Percentiles rank a stretch among this genome's conserved stretches.
Evolutionary conservation across 129 eudicot species (phyloP).

Genomic region (Flaveria ramosissima): DNA sequence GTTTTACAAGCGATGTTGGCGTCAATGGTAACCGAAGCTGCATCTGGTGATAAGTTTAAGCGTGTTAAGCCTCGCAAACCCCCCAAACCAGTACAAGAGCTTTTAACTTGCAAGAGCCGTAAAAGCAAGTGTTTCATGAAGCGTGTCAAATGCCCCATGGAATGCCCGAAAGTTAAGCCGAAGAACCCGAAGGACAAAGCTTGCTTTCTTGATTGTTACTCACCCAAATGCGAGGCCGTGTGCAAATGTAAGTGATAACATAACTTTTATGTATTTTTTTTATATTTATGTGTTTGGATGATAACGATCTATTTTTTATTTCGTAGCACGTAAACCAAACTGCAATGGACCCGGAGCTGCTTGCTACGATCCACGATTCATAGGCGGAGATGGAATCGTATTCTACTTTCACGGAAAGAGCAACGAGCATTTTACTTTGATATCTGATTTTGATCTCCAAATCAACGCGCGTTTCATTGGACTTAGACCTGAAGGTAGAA

Average conservation of each 20-base stretch:
- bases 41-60: conserved; percentile 34
- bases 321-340: conserved; percentile 51
- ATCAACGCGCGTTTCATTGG: conserved; percentile 63
- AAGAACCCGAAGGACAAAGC: conserved; percentile 49
- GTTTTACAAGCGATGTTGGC: conserved; percentile 21
- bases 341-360: conserved; percentile 65
- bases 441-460: conserved; percentile 53
- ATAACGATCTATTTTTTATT: background rate
- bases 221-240: conserved; percentile 55
- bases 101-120: conserved; percentile 39
- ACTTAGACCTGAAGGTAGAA: conserved; percentile 51
- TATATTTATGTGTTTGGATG: background rate
- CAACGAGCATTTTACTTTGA: conserved; percentile 48
- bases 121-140: conserved; percentile 51
- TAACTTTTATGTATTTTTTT: background rate
- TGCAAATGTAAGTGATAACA: conserved; percentile 46
- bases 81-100: conserved; percentile 30
- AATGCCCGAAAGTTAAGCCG: conserved; percentile 49
- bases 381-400: conserved; percentile 61
- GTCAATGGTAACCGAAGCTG: conserved; percentile 38
- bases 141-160: conserved; percentile 41
- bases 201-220: conserved; percentile 53
- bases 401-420: conserved; percentile 62
- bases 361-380: conserved; percentile 62
- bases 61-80: conserved; percentile 37